Conservation (phyloP, 768 basidiomycete species). For the Agrocybe pediades region DNA sequence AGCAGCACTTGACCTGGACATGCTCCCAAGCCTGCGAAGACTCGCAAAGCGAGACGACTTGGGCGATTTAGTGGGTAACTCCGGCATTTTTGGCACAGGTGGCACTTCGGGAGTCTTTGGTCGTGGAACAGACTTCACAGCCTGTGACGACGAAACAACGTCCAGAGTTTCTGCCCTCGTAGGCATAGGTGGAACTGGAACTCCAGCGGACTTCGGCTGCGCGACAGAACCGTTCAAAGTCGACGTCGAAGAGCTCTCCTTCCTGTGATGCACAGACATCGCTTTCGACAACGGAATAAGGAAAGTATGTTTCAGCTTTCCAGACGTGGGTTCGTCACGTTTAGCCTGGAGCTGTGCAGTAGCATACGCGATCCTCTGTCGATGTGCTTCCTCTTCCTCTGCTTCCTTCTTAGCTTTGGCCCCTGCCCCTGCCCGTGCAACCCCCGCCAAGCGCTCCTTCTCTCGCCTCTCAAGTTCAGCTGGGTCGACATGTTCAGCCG, state of each 20-base stretch:
- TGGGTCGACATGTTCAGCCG: slow-evolving; percentile 31
- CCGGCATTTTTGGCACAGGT: slow-evolving; percentile 29
- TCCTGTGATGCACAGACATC: slow-evolving; percentile 19
- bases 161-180: neutral
- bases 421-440: slow-evolving; percentile 15
- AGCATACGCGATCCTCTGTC: slow-evolving; percentile 24
- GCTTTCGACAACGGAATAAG: slow-evolving; percentile 32
- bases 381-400: slow-evolving; percentile 24
- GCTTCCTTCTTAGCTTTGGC: slow-evolving; percentile 21
- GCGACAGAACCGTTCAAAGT: slow-evolving; percentile 4
- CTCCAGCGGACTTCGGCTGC: slow-evolving; percentile 15
- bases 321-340: slow-evolving; percentile 25
- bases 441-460: slow-evolving; percentile 17
- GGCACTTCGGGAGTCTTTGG: slow-evolving; percentile 19
- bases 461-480: slow-evolving; percentile 18
- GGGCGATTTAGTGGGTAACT: slow-evolving; percentile 54
- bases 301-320: slow-evolving; percentile 35
- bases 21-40: slow-evolving; percentile 48
- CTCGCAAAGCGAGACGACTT: slow-evolving; percentile 49
- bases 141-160: neutral
- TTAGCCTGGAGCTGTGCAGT: slow-evolving; percentile 24
- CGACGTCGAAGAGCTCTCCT: slow-evolving; percentile 23
- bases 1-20: slow-evolving; percentile 30
- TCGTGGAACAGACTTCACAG: neutral
- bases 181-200: slow-evolving; percentile 5